These are phyloP conservation scores for barrel medic (Medicago truncatula) DNA, from an alignment of 306 rosid species.

Conservation along the genomic window DNA sequence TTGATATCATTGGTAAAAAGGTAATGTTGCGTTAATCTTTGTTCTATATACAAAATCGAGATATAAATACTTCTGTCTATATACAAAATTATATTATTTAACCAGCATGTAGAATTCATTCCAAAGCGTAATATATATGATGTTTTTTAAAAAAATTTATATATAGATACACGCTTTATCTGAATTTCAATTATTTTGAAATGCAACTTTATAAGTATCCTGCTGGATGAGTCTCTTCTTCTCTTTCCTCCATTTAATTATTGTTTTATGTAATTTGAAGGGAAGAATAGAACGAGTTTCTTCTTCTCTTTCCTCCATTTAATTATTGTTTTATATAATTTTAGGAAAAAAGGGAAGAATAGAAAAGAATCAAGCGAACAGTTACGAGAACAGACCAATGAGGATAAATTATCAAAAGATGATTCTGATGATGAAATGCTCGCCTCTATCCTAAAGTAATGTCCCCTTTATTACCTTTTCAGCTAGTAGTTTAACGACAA, in stretches of 20 bases:
- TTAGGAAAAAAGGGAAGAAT: slow-evolving; percentile 45
- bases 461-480: slow-evolving; percentile 23
- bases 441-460: slow-evolving; percentile 62
- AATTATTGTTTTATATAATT: slow-evolving; percentile 32
- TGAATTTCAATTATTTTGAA: slow-evolving; percentile 22
- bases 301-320: slow-evolving; percentile 15
- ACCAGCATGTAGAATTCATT: slow-evolving; percentile 9
- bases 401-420: slow-evolving; percentile 42
- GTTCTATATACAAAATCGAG: not conserved
- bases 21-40: slow-evolving; percentile 45
- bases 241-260: slow-evolving; percentile 23
- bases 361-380: slow-evolving; percentile 35
- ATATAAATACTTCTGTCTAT: slow-evolving; percentile 5
- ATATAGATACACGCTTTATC: slow-evolving; percentile 16
- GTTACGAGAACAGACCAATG: slow-evolving; percentile 38
- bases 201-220: slow-evolving; percentile 34
- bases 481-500: slow-evolving; percentile 6
- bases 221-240: slow-evolving; percentile 3
- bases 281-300: slow-evolving; percentile 19
- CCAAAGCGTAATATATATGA: not conserved
- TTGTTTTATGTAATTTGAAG: slow-evolving; percentile 40
- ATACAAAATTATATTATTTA: slow-evolving; percentile 6
- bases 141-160: slow-evolving; percentile 16
- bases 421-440: slow-evolving; percentile 62
- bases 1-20: slow-evolving; percentile 66